Evolutionary conservation across 306 rosid species (phyloP).

Genomic region (Vigna reflexopilosa): DNA sequence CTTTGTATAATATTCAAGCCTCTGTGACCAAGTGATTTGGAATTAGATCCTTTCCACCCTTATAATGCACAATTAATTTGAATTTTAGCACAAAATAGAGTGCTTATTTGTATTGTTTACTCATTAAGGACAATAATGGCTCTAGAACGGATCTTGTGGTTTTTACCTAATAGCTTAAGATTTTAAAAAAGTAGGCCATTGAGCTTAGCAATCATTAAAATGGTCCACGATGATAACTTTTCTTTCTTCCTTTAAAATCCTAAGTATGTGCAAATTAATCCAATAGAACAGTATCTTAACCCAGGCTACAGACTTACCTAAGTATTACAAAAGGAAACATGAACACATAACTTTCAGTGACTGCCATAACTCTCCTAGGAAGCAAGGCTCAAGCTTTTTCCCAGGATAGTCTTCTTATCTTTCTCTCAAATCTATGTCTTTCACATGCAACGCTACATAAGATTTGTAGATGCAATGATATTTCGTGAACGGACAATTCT

Average conservation of each 20-base stretch:
- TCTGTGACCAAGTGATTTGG: neutral
- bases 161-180: slow-evolving; percentile 5
- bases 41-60: neutral
- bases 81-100: slow-evolving; percentile 23
- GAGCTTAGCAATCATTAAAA: slow-evolving; percentile 10
- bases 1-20: neutral
- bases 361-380: slow-evolving; percentile 7
- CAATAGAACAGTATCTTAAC: slow-evolving; percentile 20
- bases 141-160: neutral
- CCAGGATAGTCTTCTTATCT: slow-evolving; percentile 1
- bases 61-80: slow-evolving; percentile 1
- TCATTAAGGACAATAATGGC: neutral
- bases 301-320: slow-evolving; percentile 7
- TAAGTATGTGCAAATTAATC: slow-evolving; percentile 20
- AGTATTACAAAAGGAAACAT: slow-evolving; percentile 22
- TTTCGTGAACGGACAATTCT: slow-evolving; percentile 12
- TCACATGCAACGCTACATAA: slow-evolving; percentile 16
- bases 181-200: neutral
- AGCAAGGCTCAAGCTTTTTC: slow-evolving; percentile 28
- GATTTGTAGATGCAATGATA: slow-evolving; percentile 18
- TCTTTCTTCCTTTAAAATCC: slow-evolving; percentile 33
- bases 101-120: neutral
- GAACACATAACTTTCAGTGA: neutral
- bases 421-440: slow-evolving; percentile 6
- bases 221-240: neutral